phyloP scores from a whole-genome alignment of 2,329 filamentous ascomycete species.

The Kalmusia sp. region DNA sequence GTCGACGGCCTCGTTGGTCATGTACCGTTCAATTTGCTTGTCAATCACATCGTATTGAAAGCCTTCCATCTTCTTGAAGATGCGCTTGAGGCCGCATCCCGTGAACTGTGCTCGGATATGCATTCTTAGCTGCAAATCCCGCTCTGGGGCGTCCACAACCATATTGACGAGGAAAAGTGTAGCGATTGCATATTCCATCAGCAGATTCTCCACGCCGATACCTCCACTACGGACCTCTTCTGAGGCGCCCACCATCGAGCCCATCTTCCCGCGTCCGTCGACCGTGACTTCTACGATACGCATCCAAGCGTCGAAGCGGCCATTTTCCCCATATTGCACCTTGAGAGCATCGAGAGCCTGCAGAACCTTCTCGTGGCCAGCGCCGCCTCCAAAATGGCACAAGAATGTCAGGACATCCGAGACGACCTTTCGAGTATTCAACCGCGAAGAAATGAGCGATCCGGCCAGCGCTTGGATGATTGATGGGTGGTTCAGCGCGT shows the following conservation, averaged over 20 bases:
- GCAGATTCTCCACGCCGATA: conserved; percentile 96
- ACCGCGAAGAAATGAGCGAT: conserved; percentile 84
- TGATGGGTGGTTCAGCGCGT: conserved; percentile 88
- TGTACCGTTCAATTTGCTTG: conserved; percentile 95
- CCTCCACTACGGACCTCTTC: conserved; percentile 95
- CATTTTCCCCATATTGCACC: conserved; percentile 85
- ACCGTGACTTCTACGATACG: conserved; percentile 96
- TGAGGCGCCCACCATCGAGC: conserved; percentile 93
- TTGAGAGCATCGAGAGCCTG: conserved; percentile 94
- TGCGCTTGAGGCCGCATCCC: conserved; percentile 91
- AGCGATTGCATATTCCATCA: conserved; percentile 98
- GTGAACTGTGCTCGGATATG: conserved; percentile 97
- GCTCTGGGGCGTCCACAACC: conserved; percentile 89
- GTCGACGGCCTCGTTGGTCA: conserved; percentile 94
- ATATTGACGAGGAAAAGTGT: conserved; percentile 96
- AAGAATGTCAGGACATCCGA: conserved; percentile 96
- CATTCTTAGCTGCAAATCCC: conserved; percentile 87
- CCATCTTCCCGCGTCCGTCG: conserved; percentile 98
- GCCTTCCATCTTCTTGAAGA: conserved; percentile 94
- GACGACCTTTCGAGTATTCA: conserved; percentile 92
- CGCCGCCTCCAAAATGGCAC: conserved; percentile 89
- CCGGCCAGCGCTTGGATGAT: conserved; percentile 87
- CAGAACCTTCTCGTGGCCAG: conserved; percentile 91
- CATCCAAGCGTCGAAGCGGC: conserved; percentile 98
- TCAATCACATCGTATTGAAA: conserved; percentile 99